These are phyloP conservation scores for Phoenix dactylifera DNA, from an alignment of 176 grass and related monocot genomes.

Conservation along the genomic window DNA sequence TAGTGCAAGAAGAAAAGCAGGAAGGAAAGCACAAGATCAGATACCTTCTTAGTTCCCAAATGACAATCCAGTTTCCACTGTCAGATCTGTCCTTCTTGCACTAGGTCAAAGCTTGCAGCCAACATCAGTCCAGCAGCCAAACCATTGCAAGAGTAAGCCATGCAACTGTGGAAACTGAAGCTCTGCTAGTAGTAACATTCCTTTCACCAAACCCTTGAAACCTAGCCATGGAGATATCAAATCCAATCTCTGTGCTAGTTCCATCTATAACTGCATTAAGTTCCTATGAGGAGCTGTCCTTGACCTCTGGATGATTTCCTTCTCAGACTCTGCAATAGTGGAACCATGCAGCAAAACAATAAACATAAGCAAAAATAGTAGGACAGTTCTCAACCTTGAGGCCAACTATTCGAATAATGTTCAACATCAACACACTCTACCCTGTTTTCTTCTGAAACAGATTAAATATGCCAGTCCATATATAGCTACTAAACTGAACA, in stretches of 20 bases:
- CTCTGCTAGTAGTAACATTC: constrained; percentile 11
- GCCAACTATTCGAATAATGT: constrained; percentile 24
- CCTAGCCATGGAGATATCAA: constrained; percentile 5
- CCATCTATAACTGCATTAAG: constrained; percentile 32
- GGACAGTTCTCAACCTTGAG: constrained; percentile 19
- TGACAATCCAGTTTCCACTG: constrained; percentile 74
- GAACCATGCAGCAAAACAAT: constrained; percentile 11
- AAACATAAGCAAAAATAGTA: constrained; percentile 37
- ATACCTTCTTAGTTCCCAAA: constrained; percentile 90
- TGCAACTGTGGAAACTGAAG: constrained; percentile 56
- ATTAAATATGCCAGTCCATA: too few relatives aligned
- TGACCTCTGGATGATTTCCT: constrained; percentile 15
- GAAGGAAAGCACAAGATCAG: background rate
- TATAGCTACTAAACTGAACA: too few relatives aligned
- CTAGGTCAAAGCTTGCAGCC: constrained; percentile 84
- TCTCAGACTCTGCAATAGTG: constrained; percentile 45
- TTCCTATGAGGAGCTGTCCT: constrained; percentile 56
- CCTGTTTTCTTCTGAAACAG: too few relatives aligned
- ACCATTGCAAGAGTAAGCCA: constrained; percentile 90
- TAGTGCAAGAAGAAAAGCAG: too few relatives aligned
- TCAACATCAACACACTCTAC: too few relatives aligned
- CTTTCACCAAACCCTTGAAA: constrained; percentile 9
- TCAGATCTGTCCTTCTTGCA: constrained; percentile 82
- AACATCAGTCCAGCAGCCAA: constrained; percentile 82
- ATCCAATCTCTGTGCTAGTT: constrained; percentile 25